These are phyloP conservation scores for Sarocladium brachiariae DNA, from an alignment of 2,329 filamentous ascomycete species.

Conservation along the genomic window DNA sequence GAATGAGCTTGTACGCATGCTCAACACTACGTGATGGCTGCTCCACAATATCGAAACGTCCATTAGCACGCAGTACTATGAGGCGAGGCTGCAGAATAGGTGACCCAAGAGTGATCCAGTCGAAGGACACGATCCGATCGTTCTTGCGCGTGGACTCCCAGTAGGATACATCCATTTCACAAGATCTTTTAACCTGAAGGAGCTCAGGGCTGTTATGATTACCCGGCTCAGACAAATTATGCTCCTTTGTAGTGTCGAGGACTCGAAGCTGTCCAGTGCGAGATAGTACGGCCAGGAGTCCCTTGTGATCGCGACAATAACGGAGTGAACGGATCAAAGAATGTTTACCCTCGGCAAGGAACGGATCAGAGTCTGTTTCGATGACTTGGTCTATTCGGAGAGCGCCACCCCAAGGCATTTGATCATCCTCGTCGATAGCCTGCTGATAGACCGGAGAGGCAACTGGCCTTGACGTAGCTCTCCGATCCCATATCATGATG, in stretches of 20 bases:
- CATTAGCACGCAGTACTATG: conserved; percentile 53
- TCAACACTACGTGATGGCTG: conserved; percentile 51
- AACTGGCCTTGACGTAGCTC: conserved; percentile 47
- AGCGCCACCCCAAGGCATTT: conserved; percentile 54
- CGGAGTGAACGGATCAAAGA: conserved; percentile 56
- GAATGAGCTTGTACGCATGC: conserved; percentile 53
- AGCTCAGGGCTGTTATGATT: conserved; percentile 47
- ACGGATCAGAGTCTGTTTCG: conserved; percentile 44
- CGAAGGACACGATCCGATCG: conserved; percentile 60
- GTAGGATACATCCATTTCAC: conserved; percentile 56
- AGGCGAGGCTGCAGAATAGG: conserved; percentile 50
- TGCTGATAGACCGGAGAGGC: conserved; percentile 49
- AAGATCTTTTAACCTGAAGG: conserved; percentile 51
- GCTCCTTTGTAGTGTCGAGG: conserved; percentile 50
- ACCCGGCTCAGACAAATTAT: conserved; percentile 11
- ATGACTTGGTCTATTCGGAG: conserved; percentile 52
- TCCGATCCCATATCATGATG: conserved; percentile 72
- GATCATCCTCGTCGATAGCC: conserved; percentile 51
- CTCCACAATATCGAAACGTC: conserved; percentile 54
- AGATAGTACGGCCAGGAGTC: conserved; percentile 55
- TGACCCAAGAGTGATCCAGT: conserved; percentile 56
- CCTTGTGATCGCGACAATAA: conserved; percentile 56
- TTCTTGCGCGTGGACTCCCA: conserved; percentile 43
- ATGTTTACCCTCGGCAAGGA: conserved; percentile 46
- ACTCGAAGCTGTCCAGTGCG: conserved; percentile 58